These are phyloP conservation scores for Lactarius vividus DNA, from an alignment of 768 basidiomycete genomes.

Conservation along the genomic window DNA sequence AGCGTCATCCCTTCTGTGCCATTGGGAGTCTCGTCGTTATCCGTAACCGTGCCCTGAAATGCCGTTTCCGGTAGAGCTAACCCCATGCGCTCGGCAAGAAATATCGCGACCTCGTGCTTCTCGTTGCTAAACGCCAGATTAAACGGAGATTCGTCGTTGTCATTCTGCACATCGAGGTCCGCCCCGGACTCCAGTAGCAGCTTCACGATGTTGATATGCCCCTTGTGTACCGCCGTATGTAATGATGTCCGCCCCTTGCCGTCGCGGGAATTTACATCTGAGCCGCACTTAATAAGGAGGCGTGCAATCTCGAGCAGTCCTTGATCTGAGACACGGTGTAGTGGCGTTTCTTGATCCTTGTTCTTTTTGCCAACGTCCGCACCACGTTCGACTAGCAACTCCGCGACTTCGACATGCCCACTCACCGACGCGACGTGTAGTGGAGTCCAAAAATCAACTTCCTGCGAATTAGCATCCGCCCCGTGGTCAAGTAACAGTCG, in stretches of 20 bases:
- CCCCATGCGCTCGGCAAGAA: not conserved
- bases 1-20: not conserved
- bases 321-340: not conserved
- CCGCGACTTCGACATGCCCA: not conserved
- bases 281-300: not conserved
- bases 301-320: not conserved
- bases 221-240: not conserved
- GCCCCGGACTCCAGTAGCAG: not conserved
- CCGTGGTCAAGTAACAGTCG: not conserved
- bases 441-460: not conserved
- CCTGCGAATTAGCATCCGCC: not conserved
- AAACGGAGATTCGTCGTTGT: not conserved
- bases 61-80: not conserved
- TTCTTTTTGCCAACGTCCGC: not conserved
- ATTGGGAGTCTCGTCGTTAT: not conserved
- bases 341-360: not conserved
- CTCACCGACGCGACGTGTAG: fast-evolving
- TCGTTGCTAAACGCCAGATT: not conserved
- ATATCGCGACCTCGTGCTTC: not conserved
- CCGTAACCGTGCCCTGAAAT: not conserved
- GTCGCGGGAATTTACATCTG: not conserved
- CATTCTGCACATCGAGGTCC: not conserved
- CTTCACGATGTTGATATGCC: not conserved
- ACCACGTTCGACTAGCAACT: not conserved
- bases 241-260: not conserved